Evolutionary conservation across 495 filamentous ascomycete species (phyloP), one percentile per base, ranked within the genome.

Genomic region (Penicillium waksmanii): DNA sequence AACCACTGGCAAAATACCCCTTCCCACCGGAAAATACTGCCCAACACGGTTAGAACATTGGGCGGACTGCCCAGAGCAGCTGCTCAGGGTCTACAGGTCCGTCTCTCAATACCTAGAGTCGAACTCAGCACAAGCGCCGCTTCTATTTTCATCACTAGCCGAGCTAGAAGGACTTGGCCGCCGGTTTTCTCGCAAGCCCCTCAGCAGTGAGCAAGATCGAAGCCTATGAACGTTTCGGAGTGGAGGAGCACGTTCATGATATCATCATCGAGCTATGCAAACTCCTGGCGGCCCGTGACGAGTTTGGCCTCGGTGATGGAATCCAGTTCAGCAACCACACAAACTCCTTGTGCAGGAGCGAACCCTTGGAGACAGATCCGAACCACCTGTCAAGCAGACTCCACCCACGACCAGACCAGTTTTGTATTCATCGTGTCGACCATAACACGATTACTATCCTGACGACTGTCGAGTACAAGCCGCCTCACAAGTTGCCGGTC

Each of bases 181-280:
- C n/a, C 60, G 56, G 13, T 60, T 72, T 21, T 42, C 2, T 4
- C 48, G n/a, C 15, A 19, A 51, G 25, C 55, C 63, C 35, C 57
- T 77, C 3, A 69, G 62, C 40, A 74, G 69, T 60, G 69, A 75
- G 53, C 63, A 72, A 42, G 67, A 70, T 55, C 6, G 64, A 77
- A 56, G 49, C 25, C 19, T 76, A 76, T 53, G 64, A 77, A 58
- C 56, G 56, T 35, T 9, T 70, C 10, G 65, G 35, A 0, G 63
- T 73, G 17, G 63, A 75, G 63, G 58, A 66, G 3, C 58, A 73
- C 57, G 60, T 72, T 2, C 46, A 27, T 42, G 38, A 65, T 56
- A 67, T 70, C 6, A 61, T 71, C n/a, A 1, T 48, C 0, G 65
- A 70, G 35, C 27, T 75, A 18, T 73, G 65, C 62, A 73, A 71